Base-by-base conservation (phyloP, 495 filamentous ascomycete genomes). In the Amorphotheca resinae region DNA sequence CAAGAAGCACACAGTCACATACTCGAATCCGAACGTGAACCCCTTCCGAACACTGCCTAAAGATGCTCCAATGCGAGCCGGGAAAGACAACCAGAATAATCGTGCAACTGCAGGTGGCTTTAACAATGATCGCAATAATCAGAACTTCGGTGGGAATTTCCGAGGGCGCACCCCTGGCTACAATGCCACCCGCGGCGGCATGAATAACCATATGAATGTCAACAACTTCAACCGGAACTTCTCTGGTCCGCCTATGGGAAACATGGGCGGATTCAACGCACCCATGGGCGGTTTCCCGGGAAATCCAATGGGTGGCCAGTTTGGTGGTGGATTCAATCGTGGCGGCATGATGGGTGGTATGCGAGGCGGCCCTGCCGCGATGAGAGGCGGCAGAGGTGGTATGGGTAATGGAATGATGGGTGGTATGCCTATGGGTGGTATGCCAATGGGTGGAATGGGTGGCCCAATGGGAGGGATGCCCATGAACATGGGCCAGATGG, bases 41-140 rank as follows among this genome's bases (percentile, higher is more conserved):
- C 89, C 89, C 2, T 96, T 93, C 72, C 74, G 77, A 40, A 96
- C 88, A 0, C 66, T 94, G 16, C 88, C 88, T 8, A 96, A 96
- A 63, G 88, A 95, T 60, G 79, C 80, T 0, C 86, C 87, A 1
- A 72, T 74, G 55, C 80, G 88, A 36, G 71, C 65, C n/a, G 76
- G 73, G 33, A 80, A 84, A 46, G 77, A 81, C 44, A 65, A 62
- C 4, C 60, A 64, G 48, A 66, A 51, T 49, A 69, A 73, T 52
- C 67, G 74, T 44, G 31, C 43, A 35, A 8, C 32, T 1, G 40
- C 46, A 12, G 59, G 59, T 35, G 50, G 52, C n/a, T 64, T 59
- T 34, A 53, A 41, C 22, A 52, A 51, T 46, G 49, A 58, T 39
- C 46, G 55, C 26, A 61, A 64, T 20, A 62, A 62, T 23, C 9